These are phyloP conservation scores for Akanthomyces muscarius DNA, from an alignment of 2,329 filamentous ascomycete species.

Conservation along the genomic window DNA sequence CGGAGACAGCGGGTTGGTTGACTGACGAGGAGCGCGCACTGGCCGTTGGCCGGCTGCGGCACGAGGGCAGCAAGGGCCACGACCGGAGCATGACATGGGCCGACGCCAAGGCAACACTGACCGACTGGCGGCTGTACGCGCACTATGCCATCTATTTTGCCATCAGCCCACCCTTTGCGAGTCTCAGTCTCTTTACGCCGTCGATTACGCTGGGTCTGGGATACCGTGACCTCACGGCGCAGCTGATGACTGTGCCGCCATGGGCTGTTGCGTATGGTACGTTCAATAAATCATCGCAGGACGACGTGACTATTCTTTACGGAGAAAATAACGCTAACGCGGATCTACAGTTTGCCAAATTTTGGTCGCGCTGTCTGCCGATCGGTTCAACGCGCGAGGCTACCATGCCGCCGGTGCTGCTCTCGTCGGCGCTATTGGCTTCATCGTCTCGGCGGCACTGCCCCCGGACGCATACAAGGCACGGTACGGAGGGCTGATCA, in stretches of 20 bases:
- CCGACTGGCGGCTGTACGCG: constrained; percentile 64
- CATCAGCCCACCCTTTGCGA: constrained; percentile 53
- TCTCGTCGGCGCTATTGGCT: constrained; percentile 42
- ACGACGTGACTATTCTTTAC: background rate
- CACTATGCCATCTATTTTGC: constrained; percentile 55
- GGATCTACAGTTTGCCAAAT: constrained; percentile 34
- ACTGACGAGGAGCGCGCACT: constrained; percentile 56
- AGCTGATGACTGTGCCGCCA: constrained; percentile 64
- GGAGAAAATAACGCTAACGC: background rate
- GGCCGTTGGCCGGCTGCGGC: constrained; percentile 38
- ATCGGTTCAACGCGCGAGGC: constrained; percentile 54
- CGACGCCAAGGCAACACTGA: constrained; percentile 66
- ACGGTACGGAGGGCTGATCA: constrained; percentile 67
- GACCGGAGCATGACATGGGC: constrained; percentile 60
- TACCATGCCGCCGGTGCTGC: constrained; percentile 41
- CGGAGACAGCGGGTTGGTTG: constrained; percentile 61
- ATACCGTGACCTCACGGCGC: constrained; percentile 50
- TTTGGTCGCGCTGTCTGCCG: constrained; percentile 54
- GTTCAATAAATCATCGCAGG: constrained; percentile 14
- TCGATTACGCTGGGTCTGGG: constrained; percentile 54
- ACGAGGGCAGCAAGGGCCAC: constrained; percentile 50
- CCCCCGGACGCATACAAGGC: constrained; percentile 54
- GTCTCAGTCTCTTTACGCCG: constrained; percentile 58
- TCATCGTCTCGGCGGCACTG: constrained; percentile 61
- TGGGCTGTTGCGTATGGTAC: constrained; percentile 56